Evolutionary conservation across 495 filamentous ascomycete species (phyloP).

Genomic region (Durotheca rogersii): DNA sequence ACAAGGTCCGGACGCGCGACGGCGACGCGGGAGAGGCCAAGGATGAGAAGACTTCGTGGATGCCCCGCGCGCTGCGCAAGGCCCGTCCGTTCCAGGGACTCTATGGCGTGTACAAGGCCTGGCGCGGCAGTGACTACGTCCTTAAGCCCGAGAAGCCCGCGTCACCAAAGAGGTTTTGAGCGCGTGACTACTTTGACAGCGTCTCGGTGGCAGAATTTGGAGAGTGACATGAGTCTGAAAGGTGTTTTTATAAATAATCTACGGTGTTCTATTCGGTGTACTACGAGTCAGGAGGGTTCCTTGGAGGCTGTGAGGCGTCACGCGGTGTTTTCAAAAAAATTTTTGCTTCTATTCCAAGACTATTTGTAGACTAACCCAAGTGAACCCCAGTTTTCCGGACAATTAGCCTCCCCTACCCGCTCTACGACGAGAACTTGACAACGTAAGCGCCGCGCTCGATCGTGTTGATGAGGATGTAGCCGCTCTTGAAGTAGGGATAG

Average conservation of each 20-base stretch:
- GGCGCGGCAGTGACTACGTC: constrained; percentile 34
- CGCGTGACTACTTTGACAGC: no score
- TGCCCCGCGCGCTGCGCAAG: constrained; percentile 25
- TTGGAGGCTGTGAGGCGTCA: no score
- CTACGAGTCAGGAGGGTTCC: no score
- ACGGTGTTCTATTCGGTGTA: no score
- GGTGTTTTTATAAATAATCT: background rate
- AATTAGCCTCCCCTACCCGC: background rate
- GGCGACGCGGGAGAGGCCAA: constrained; percentile 30
- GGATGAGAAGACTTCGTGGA: constrained; percentile 23
- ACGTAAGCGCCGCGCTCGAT: constrained; percentile 61
- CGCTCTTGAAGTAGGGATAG: constrained; percentile 59
- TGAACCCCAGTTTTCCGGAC: no score
- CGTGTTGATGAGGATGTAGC: constrained; percentile 58
- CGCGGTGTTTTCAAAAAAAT: no score
- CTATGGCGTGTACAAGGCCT: constrained; percentile 37
- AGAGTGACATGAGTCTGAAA: no score
- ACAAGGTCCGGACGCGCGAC: constrained; percentile 55
- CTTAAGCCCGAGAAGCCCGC: constrained; percentile 25
- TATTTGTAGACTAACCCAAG: no score
- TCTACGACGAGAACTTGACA: constrained; percentile 40
- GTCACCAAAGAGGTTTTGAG: no score
- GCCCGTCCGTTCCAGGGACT: constrained; percentile 32
- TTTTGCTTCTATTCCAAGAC: no score
- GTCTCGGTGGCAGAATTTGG: no score